These are phyloP conservation scores for Recurvomyces mirabilis DNA, from an alignment of 495 filamentous ascomycete species.

Conservation along the genomic window DNA sequence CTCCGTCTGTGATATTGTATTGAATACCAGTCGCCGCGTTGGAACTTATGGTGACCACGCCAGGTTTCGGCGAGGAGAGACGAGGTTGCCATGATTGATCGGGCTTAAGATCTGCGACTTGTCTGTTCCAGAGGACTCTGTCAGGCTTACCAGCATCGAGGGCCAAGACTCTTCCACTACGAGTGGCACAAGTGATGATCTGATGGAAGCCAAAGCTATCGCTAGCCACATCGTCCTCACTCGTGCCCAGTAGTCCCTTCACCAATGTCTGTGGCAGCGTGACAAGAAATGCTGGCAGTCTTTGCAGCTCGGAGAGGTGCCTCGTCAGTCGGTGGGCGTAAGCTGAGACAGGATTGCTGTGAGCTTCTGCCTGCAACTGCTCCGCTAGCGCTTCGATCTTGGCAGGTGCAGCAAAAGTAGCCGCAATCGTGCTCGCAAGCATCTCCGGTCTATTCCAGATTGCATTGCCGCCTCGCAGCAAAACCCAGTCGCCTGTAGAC, in stretches of 20 bases:
- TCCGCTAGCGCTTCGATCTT: conserved; percentile 63
- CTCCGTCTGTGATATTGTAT: conserved; percentile 10
- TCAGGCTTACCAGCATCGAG: conserved; percentile 69
- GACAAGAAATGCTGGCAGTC: conserved; percentile 61
- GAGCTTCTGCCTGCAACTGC: conserved; percentile 73
- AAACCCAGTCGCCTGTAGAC: conserved; percentile 63
- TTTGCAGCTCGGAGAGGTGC: conserved; percentile 65
- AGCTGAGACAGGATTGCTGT: conserved; percentile 63
- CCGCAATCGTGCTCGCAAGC: conserved; percentile 61
- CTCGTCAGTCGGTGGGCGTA: conserved; percentile 81
- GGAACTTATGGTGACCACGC: conserved; percentile 1
- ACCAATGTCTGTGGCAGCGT: conserved; percentile 40
- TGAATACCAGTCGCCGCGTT: conserved; percentile 1
- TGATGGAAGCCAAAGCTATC: conserved; percentile 86
- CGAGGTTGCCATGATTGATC: conserved; percentile 4
- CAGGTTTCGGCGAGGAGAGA: not conserved
- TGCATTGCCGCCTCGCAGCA: conserved; percentile 69
- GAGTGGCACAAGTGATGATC: conserved; percentile 67
- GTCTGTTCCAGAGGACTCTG: conserved; percentile 55
- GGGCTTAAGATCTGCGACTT: conserved; percentile 2
- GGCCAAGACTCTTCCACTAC: conserved; percentile 64
- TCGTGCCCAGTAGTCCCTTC: conserved; percentile 52
- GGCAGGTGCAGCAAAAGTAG: conserved; percentile 59
- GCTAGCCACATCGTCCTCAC: conserved; percentile 40
- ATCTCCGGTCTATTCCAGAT: conserved; percentile 77